Base-by-base conservation (phyloP, 768 basidiomycete genomes). In the Pleurotus tuber-regium region DNA sequence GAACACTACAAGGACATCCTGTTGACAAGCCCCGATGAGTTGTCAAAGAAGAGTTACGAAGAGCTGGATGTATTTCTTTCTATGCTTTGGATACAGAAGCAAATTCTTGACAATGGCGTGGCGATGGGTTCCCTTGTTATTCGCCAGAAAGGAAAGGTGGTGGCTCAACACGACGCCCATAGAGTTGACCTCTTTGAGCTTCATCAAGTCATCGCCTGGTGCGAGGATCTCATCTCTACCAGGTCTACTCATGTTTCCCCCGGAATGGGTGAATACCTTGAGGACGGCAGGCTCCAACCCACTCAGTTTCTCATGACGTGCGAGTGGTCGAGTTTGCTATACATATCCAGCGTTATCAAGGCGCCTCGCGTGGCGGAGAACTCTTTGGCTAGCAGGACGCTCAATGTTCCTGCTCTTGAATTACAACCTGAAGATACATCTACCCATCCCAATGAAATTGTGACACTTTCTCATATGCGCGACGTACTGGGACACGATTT, bases 71-170 rank as follows among this genome's bases (percentile, higher is more conserved):
- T 87, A 6, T 71, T 80, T 43, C 74, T 76, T 54, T 74, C 79
- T 16, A 68, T 73, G n/a, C 67, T 91, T 4, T 85, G 82, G 76
- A 79, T 71, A 1, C 89, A 92, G 59, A 62, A 83, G 18, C 82
- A 87, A 52, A 74, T 90, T 18, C 65, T 91, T 33, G 72, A 73
- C 31, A 84, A 82, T 57, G 91, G 90, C 1, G 58, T 91, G 11
- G 76, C 78, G 0, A 66, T 83, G 28, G 84, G 87, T 10, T 82
- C 88, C 3, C 68, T 92, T 46, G 72, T 82, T n/a, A 63, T 89
- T 26, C 61, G 70, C 3, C 68, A 74, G 26, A 55, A 66, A 25
- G 68, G 66, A 6, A 63, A 55, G 54, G 62, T 59, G 23, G 59
- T 64, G 19, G 55, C 61, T 11, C 56, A 64, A 31, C 52, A 59